Base-by-base conservation (phyloP, 2,329 filamentous ascomycete genomes). In the Alternaria arbusti region DNA sequence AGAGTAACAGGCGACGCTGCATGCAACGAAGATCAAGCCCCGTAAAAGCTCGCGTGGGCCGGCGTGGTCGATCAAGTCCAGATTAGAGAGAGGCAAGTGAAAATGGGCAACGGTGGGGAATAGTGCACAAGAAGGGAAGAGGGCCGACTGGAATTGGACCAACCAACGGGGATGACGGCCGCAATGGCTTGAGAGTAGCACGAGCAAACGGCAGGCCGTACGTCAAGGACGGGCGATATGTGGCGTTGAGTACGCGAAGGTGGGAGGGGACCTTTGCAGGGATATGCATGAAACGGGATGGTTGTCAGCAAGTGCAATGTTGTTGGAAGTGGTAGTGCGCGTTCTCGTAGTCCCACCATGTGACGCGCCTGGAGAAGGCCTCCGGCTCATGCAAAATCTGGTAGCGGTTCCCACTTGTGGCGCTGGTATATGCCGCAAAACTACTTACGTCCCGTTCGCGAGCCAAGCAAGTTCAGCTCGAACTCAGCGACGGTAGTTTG, bases 101-200 rank as follows among this genome's bases (percentile, higher is more conserved):
- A 68, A 70, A 71, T 73, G 71, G 66, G 67, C 67, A 70, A 65
- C 65, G 59, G 72, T 74, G 74, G 76, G 73, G 75, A 73, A 67
- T 61, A 71, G 71, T 74, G 74, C 72, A 77, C 78, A 66, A 74
- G 74, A 78, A 77, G 67, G 74, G 76, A 76, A 77, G 69, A 73
- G 28, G 73, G 65, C 74, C 74, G 74, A 74, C 67, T 74, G 66
- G 66, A 72, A 66, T 74, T 75, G 67, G 72, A 67, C 74, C 75
- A 76, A 72, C 73, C 71, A 71, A 70, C 72, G 70, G 72, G 65
- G 73, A 72, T 71, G 65, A 73, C 67, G 66, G 67, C 68, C 71
- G 69, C 70, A 66, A 74, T 72, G 66, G 63, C 72, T 69, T 66
- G 70, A 72, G 63, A 67, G 69, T 66, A 70, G 70, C 64, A 72